Percentiles rank a stretch among this genome's conserved stretches.
Conservation (phyloP, 805 yeast species). For the Peterozyma xylosa region DNA sequence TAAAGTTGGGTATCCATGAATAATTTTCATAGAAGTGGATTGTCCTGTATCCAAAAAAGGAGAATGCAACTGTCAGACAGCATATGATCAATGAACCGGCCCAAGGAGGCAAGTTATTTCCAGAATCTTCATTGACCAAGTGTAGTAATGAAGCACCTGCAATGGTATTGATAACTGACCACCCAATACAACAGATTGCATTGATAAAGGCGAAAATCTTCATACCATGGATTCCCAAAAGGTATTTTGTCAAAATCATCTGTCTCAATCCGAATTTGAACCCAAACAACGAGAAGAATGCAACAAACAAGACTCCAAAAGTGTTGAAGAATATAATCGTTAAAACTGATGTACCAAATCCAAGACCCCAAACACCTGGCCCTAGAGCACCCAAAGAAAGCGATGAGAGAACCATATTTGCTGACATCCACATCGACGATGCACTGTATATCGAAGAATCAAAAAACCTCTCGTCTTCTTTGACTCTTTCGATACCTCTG, state of each 20-base stretch:
- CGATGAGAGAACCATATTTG: constrained; percentile 81
- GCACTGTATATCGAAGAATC: constrained; percentile 61
- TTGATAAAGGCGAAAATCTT: constrained; percentile 73
- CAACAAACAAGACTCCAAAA: constrained; percentile 73
- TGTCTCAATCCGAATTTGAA: constrained; percentile 82
- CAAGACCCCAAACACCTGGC: constrained; percentile 49
- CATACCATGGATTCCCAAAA: constrained; percentile 68
- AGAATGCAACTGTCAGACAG: constrained; percentile 56
- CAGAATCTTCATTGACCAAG: constrained; percentile 44
- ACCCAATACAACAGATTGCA: constrained; percentile 81
- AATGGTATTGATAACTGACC: constrained; percentile 91
- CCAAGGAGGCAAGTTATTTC: constrained; percentile 68
- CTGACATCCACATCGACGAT: constrained; percentile 86
- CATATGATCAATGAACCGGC: constrained; percentile 78
- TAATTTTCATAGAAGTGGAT: constrained; percentile 78
- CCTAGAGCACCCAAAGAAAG: constrained; percentile 71
- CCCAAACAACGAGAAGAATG: constrained; percentile 76
- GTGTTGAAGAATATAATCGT: constrained; percentile 64
- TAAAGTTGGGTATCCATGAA: constrained; percentile 79
- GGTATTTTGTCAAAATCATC: constrained; percentile 70
- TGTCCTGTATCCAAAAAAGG: constrained; percentile 77
- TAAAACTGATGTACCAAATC: constrained; percentile 66
- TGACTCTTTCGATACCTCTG: constrained; percentile 74
- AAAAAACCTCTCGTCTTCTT: constrained; percentile 63
- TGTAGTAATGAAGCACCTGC: constrained; percentile 79